Percentiles rank a stretch among this genome's conserved stretches.
These are phyloP conservation scores for Lachnellula occidentalis DNA, from an alignment of 2,329 filamentous ascomycete species.

Conservation along the genomic window DNA sequence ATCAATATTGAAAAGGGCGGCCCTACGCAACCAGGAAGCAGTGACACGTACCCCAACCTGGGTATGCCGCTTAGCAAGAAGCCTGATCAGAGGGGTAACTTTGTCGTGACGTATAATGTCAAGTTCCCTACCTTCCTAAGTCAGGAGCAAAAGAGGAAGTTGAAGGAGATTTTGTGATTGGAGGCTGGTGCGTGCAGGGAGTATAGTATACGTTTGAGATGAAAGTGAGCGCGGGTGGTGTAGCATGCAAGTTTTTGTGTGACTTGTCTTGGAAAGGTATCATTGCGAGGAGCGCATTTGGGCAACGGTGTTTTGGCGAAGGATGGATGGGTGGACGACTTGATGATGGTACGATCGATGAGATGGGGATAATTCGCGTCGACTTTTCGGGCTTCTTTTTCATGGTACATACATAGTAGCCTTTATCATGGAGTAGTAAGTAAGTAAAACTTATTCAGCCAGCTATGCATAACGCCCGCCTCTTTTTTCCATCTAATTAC, in stretches of 20 bases:
- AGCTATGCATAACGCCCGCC: not conserved
- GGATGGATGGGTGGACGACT: not conserved
- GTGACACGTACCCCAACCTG: conserved; percentile 74
- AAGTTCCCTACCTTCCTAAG: conserved; percentile 82
- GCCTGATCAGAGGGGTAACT: conserved; percentile 75
- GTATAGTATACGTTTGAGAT: not conserved
- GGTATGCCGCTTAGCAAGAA: conserved; percentile 96
- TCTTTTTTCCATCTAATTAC: not conserved
- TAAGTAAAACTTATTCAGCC: not conserved
- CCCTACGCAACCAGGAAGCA: conserved; percentile 78
- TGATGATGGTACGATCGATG: not conserved
- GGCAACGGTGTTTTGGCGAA: not conserved
- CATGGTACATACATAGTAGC: not conserved
- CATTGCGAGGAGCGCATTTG: not conserved
- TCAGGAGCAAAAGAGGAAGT: conserved; percentile 67
- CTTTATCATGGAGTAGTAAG: not conserved
- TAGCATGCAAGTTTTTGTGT: not conserved
- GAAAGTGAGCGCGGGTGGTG: not conserved
- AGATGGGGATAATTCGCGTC: too few species aligned
- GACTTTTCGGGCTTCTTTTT: not conserved
- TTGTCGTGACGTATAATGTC: conserved; percentile 86
- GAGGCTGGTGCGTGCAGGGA: not conserved
- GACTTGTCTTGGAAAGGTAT: not conserved
- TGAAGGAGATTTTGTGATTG: conserved; percentile 68
- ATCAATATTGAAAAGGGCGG: conserved; percentile 73